These are phyloP conservation scores for Mycena galopus DNA, from an alignment of 768 basidiomycete species.

Conservation along the genomic window DNA sequence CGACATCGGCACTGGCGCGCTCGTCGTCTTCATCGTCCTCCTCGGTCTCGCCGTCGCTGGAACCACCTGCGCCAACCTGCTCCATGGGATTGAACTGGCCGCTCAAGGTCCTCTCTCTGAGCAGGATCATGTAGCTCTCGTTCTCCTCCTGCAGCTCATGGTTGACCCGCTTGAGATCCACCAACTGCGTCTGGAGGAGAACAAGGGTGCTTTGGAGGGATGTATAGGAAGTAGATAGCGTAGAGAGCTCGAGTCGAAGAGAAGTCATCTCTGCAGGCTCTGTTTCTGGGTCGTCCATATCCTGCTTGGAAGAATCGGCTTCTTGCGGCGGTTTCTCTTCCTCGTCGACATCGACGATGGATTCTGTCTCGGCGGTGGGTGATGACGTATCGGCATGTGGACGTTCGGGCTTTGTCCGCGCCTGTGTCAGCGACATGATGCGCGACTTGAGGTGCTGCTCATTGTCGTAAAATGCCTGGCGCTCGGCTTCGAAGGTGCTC, in stretches of 20 bases:
- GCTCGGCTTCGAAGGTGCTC: constrained; percentile 91
- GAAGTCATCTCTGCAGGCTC: constrained; percentile 93
- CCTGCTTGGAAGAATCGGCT: constrained; percentile 50
- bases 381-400: constrained; percentile 38
- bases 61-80: constrained; percentile 68
- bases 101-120: constrained; percentile 91
- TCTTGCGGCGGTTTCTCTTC: constrained; percentile 47
- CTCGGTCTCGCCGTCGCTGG: constrained; percentile 55
- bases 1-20: constrained; percentile 60
- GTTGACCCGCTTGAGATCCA: constrained; percentile 91
- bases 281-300: constrained; percentile 73
- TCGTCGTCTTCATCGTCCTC: constrained; percentile 57
- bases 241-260: constrained; percentile 85
- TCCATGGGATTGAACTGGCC: constrained; percentile 87
- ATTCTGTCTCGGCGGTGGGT: constrained; percentile 51
- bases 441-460: constrained; percentile 94
- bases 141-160: constrained; percentile 94
- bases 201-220: constrained; percentile 88
- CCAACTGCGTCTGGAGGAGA: constrained; percentile 86
- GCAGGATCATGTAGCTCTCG: constrained; percentile 94
- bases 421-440: constrained; percentile 82
- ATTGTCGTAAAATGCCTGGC: constrained; percentile 93
- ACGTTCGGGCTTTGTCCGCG: constrained; percentile 67
- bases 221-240: constrained; percentile 86
- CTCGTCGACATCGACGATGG: constrained; percentile 56